Evolutionary conservation across 352 stramenopile species (phyloP), one percentile per base, ranked within the genome.

Genomic region (Phytophthora kernoviae): DNA sequence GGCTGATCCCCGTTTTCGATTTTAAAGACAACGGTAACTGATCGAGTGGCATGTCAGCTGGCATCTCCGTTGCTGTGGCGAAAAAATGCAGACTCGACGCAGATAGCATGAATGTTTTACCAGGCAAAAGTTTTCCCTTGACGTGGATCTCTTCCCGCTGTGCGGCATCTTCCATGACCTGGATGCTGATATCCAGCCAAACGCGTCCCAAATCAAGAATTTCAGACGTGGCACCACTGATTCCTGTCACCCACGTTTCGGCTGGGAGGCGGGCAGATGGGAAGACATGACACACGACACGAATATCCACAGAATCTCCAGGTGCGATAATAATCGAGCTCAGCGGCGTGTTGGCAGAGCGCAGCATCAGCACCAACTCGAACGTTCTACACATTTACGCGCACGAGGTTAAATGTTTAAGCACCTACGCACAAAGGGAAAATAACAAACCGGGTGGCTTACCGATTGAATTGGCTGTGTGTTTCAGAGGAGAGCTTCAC

Each of bases 261-360:
- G 58, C 52, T 12, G 75, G 73, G 22, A 86, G 79, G 40, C 86
- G 78, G 55, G 86, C 81, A 14, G 79, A 90, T 2, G 79, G 64
- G 52, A 88, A 70, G 0, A 95, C 75, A 36, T 86, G 74, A 43
- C 88, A 93, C 17, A 91, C 79, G 4, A 96, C 85, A 10, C 88
- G 84, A 54, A 96, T 85, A 56, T 96, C 88, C 15, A 93, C 69
- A 3, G 81, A 92, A 21, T 96, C 88, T 4, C 81, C 83, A n/a
- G 88, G 86, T 2, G 79, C 75, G 52, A 96, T 77, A 2, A 74
- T 47, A 24, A 94, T 55, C 10, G 68, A 72, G 52, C 55, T 93
- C 20, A 96, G 57, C 1, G 79, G 72, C 2, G 88, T 91, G 58
- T 96, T 95, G 7, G 88, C 87, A 22, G 88, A 93, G 50, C 88